These are phyloP conservation scores for Trichoderma sp. DNA, from an alignment of 2,329 filamentous ascomycete genomes.

Conservation along the genomic window DNA sequence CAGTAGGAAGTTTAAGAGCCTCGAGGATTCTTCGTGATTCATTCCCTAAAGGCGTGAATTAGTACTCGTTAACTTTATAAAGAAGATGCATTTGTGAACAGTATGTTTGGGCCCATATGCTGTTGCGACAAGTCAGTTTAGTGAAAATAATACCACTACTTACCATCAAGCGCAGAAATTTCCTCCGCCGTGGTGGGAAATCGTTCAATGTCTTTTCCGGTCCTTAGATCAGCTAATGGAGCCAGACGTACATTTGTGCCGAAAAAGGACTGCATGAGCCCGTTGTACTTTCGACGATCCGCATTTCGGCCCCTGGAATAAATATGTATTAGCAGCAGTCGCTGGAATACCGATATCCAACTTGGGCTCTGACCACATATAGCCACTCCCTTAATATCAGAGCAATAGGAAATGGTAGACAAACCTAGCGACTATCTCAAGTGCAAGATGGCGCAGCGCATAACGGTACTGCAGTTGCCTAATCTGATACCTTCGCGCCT, in stretches of 20 bases:
- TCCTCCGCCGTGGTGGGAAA: background rate
- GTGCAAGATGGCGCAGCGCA: no score
- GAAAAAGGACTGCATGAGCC: background rate
- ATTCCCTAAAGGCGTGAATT: background rate
- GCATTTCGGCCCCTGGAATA: background rate
- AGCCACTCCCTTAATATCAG: no score
- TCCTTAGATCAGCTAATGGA: background rate
- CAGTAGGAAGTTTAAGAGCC: background rate
- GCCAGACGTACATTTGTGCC: background rate
- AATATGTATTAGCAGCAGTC: background rate
- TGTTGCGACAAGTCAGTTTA: background rate
- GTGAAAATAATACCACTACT: background rate
- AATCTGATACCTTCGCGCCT: background rate
- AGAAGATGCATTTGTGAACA: background rate
- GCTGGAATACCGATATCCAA: background rate
- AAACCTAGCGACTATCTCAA: background rate
- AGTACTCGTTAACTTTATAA: background rate
- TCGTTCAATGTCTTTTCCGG: background rate
- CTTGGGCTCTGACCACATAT: no score
- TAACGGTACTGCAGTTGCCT: no score
- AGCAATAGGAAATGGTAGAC: background rate
- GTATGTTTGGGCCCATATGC: background rate
- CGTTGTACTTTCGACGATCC: background rate
- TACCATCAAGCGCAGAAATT: background rate
- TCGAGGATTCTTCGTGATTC: background rate